phyloP scores from a whole-genome alignment of 345 rosid genomes.

The Anacardium occidentale region DNA sequence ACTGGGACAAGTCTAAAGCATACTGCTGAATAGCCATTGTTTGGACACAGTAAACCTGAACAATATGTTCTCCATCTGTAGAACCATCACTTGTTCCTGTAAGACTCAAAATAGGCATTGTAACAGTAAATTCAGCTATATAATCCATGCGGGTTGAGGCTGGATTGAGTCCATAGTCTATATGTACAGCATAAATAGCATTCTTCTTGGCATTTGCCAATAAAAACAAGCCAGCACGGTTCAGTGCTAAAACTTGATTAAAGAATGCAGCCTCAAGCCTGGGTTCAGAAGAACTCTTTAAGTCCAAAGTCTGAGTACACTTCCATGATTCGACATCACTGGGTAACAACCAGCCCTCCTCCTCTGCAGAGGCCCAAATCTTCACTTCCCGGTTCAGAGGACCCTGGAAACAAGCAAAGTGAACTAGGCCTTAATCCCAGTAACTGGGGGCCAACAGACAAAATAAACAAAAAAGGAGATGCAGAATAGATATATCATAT shows the following conservation, averaged over 20 bases:
- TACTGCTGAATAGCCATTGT: constrained; percentile 80
- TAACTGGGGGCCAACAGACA: not conserved
- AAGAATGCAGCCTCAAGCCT: constrained; percentile 58
- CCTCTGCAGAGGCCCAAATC: constrained; percentile 58
- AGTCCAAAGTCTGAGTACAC: constrained; percentile 62
- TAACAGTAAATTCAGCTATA: constrained; percentile 71
- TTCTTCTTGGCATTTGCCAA: constrained; percentile 75
- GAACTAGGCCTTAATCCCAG: not conserved
- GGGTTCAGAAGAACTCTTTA: constrained; percentile 53
- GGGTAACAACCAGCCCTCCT: constrained; percentile 75
- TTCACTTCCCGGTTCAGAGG: constrained; percentile 58
- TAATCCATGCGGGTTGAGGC: constrained; percentile 64
- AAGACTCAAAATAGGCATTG: constrained; percentile 76
- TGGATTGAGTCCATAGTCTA: constrained; percentile 67
- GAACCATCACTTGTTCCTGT: constrained; percentile 70
- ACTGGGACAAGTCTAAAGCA: constrained; percentile 65
- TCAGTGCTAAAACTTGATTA: constrained; percentile 65
- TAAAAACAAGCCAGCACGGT: constrained; percentile 54
- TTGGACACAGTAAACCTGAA: constrained; percentile 73
- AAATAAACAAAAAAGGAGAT: not conserved
- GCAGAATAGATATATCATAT: not conserved
- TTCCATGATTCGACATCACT: constrained; percentile 56
- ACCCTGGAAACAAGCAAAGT: constrained; percentile 41
- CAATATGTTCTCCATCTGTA: constrained; percentile 51
- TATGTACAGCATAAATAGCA: constrained; percentile 65